Conservation (phyloP, 2,329 filamentous ascomycete species). For the Sordariomycetes sp. region DNA sequence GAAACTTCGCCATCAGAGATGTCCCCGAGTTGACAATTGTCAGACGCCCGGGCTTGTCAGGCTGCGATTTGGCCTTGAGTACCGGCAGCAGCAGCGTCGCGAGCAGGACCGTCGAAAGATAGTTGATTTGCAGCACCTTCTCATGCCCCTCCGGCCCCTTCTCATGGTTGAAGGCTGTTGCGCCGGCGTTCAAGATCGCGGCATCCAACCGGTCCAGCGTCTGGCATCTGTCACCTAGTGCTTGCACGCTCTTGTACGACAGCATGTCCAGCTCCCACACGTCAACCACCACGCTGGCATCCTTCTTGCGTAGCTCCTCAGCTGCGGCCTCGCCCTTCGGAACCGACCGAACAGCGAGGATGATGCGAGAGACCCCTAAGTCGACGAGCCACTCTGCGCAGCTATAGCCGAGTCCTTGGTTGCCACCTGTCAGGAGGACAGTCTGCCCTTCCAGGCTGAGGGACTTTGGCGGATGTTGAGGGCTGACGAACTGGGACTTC, state of each 20-base stretch:
- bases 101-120: conserved; percentile 24
- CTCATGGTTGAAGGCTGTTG: conserved; percentile 13
- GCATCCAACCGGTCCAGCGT: conserved; percentile 29
- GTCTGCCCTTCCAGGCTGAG: conserved; percentile 22
- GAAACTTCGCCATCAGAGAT: conserved; percentile 11
- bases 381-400: conserved; percentile 3
- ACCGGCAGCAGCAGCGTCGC: conserved; percentile 21
- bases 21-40: conserved; percentile 21
- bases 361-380: conserved; percentile 7
- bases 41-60: conserved; percentile 13
- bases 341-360: conserved; percentile 9
- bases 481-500: conserved; percentile 15
- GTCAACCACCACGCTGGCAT: conserved; percentile 12
- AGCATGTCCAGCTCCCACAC: conserved; percentile 15
- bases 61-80: conserved; percentile 15
- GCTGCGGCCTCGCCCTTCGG: conserved; percentile 7
- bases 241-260: conserved; percentile 13
- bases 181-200: conserved; percentile 35
- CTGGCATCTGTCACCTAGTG: conserved; percentile 9
- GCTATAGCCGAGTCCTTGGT: not conserved
- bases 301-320: conserved; percentile 1
- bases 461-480: conserved; percentile 9
- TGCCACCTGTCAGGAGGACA: conserved; percentile 7
- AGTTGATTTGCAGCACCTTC: conserved; percentile 28
- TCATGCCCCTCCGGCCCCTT: conserved; percentile 25